These are phyloP conservation scores for Leishmania aethiopica DNA, from an alignment of 208 protist species.

Conservation along the genomic window DNA sequence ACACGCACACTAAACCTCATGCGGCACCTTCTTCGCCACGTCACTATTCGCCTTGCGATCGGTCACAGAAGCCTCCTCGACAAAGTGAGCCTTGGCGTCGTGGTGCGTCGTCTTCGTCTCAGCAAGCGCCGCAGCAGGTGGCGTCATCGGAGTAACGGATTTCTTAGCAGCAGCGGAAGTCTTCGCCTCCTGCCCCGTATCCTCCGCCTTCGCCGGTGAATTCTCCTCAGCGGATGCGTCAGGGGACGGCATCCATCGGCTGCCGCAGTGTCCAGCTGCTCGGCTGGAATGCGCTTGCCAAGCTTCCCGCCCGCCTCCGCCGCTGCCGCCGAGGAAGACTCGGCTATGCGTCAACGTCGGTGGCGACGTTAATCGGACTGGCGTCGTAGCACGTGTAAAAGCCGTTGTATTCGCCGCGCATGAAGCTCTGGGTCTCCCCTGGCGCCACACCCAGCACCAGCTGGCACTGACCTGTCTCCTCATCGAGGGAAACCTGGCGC, in stretches of 20 bases:
- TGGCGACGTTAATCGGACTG: constrained; percentile 4
- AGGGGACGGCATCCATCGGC: constrained; percentile 7
- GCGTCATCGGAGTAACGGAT: not conserved
- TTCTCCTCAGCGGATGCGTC: not conserved
- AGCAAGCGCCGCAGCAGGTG: not conserved
- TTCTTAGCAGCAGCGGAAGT: not conserved
- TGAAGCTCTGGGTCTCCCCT: constrained; percentile 64
- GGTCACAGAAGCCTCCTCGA: constrained; percentile 8
- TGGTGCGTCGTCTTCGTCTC: not conserved
- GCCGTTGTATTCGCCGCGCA: constrained; percentile 82
- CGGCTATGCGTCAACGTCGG: not conserved
- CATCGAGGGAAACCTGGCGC: constrained; percentile 34
- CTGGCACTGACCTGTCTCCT: constrained; percentile 47
- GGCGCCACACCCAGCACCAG: constrained; percentile 52
- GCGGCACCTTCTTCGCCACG: constrained; percentile 9
- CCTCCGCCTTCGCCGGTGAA: not conserved
- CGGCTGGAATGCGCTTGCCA: not conserved
- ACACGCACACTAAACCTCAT: constrained; percentile 5
- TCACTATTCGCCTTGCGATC: constrained; percentile 7
- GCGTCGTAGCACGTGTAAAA: constrained; percentile 58
- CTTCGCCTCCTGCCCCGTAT: not conserved
- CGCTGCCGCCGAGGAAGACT: not conserved
- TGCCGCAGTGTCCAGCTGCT: not conserved
- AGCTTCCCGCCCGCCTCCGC: not conserved
- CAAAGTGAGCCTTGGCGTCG: constrained; percentile 9